Conservation (phyloP, 257 asterid genomes). For the Galeopsis tetrahit region DNA sequence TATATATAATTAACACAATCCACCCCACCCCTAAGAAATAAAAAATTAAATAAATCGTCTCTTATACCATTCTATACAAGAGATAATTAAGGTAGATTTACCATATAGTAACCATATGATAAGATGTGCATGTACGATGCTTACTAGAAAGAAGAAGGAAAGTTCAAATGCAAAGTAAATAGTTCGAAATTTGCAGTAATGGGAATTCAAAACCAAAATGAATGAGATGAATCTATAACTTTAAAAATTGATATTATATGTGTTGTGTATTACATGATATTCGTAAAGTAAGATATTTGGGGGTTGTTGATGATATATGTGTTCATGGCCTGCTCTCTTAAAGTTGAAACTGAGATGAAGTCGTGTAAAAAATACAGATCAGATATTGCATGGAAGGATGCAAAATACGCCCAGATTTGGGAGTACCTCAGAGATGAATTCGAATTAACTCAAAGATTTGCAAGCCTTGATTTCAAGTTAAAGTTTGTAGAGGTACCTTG, state of each 20-base stretch:
- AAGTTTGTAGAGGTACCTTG: slow-evolving; percentile 86
- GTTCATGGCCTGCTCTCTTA: background rate
- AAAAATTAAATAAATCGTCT: too few relatives aligned
- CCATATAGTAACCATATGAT: too few relatives aligned
- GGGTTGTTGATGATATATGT: too few relatives aligned
- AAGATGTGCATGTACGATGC: too few relatives aligned
- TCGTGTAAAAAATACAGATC: slow-evolving; percentile 35
- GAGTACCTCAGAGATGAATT: slow-evolving; percentile 97
- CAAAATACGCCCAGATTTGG: slow-evolving; percentile 98
- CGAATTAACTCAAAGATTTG: slow-evolving; percentile 92
- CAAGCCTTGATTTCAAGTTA: slow-evolving; percentile 95
- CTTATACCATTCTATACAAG: too few relatives aligned
- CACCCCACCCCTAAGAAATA: too few relatives aligned
- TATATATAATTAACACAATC: too few relatives aligned
- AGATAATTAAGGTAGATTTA: too few relatives aligned
- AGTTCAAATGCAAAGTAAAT: background rate
- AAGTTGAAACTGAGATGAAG: slow-evolving; percentile 14
- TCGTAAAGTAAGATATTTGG: too few relatives aligned
- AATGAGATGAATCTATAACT: too few relatives aligned
- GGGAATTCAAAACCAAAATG: background rate
- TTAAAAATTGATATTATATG: too few relatives aligned
- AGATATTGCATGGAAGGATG: slow-evolving; percentile 92
- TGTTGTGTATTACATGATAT: too few relatives aligned
- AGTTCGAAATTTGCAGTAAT: background rate
- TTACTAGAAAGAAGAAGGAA: background rate